Base-by-base conservation (phyloP, 1,284 basidiomycete species). In the Tylopilus sp. region DNA sequence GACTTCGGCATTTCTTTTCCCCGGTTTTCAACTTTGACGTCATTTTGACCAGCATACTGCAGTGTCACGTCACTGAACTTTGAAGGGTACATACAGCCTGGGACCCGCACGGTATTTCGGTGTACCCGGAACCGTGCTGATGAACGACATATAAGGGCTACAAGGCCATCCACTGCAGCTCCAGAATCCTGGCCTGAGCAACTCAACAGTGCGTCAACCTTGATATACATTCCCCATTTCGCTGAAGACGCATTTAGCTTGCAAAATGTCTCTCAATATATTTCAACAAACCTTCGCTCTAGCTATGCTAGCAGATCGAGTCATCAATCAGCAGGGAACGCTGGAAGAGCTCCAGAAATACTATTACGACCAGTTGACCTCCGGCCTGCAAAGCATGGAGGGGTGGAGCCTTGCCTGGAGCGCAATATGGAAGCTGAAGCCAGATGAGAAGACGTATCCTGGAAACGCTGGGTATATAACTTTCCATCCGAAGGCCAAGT, bases 251-350 rank as follows among this genome's bases (percentile, higher is more conserved):
- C 33, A 39, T 52, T 44, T 22, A 65, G 60, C 22, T 19, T 57
- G 51, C n/a, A 36, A 60, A 52, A 71, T 73, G 69, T 24, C 69
- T n/a, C 53, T 65, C 52, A 60, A 75, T 41, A 57, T 68, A 51
- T 75, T 72, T 44, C 70, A 75, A 58, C 67, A 74, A 51, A 61
- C 66, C n/a, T 63, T 66, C 44, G 22, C 38, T 7, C 36, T 75
- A 32, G 68, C 72, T 6, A 8, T 63, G 19, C 9, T 47, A 24
- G 47, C 63, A 44, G 65, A 63, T 32, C 2, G 36, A 4, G 51
- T 66, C 58, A 58, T 58, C 26, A 9, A 16, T 32, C 0, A 3
- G 5, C 58, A 60, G 8, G 62, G 57, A 13, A 53, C 53, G 9
- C 61, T 60, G 38, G 1, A 32, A 7, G 19, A 9, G 58, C 64